phyloP scores from a whole-genome alignment of 208 protist genomes.

The Wallacemonas sp. region DNA sequence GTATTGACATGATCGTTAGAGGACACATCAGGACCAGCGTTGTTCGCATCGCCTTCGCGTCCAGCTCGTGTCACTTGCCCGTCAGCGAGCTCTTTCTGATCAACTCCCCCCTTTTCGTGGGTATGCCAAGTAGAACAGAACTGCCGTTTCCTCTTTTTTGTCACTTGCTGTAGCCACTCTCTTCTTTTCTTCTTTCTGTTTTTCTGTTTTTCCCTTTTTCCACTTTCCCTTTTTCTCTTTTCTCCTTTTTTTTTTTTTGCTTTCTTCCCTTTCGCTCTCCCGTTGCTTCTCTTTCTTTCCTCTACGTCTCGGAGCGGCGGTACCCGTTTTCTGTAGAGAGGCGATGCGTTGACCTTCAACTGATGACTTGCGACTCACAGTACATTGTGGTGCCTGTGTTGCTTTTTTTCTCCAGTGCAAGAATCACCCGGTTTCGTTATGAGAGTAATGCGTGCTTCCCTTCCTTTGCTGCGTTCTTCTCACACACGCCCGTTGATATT shows the following conservation, averaged over 20 bases:
- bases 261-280: neutral
- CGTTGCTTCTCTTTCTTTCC: neutral
- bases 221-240: neutral
- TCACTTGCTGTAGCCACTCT: neutral
- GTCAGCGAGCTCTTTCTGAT: too few species aligned
- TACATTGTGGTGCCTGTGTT: neutral
- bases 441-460: too few species aligned
- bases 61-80: too few species aligned
- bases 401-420: neutral
- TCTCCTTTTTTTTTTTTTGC: conserved; percentile 9
- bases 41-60: too few species aligned
- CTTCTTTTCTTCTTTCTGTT: neutral
- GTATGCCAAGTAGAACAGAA: neutral
- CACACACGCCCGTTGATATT: too few species aligned
- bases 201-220: conserved; percentile 4
- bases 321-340: neutral
- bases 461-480: too few species aligned
- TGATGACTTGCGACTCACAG: too few species aligned
- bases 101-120: neutral
- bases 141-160: neutral
- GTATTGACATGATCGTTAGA: too few species aligned
- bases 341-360: neutral
- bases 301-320: too few species aligned
- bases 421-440: too few species aligned
- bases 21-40: too few species aligned